Conservation (phyloP, 1,284 basidiomycete genomes). For the Xanthoconium separans region DNA sequence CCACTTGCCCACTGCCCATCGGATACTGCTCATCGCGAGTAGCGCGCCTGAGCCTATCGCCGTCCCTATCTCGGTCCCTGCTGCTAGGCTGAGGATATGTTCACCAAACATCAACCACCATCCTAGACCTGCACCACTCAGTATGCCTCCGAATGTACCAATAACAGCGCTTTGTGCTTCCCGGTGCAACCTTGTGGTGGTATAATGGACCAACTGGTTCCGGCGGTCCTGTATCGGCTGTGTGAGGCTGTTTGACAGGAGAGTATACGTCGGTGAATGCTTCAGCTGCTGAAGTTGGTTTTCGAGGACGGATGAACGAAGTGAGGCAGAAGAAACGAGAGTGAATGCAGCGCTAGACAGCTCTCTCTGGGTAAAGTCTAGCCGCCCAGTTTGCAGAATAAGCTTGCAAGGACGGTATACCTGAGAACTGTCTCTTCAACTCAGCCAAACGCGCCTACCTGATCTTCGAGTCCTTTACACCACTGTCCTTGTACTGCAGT, state of each 20-base stretch:
- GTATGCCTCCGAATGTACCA: slow-evolving; percentile 47
- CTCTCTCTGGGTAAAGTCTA: slow-evolving; percentile 54
- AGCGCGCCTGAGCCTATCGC: slow-evolving; percentile 64
- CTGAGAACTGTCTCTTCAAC: not conserved
- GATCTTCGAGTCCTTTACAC: slow-evolving; percentile 64
- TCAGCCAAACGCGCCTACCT: slow-evolving; percentile 42
- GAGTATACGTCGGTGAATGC: slow-evolving; percentile 46
- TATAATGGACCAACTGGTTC: slow-evolving; percentile 54
- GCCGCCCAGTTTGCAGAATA: slow-evolving; percentile 65
- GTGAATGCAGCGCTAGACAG: slow-evolving; percentile 45
- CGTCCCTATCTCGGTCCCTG: slow-evolving; percentile 52
- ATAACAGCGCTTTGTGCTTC: slow-evolving; percentile 65
- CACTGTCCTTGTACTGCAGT: slow-evolving; percentile 55
- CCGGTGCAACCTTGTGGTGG: slow-evolving; percentile 64
- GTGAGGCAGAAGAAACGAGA: slow-evolving; percentile 38
- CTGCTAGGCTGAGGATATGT: slow-evolving; percentile 37
- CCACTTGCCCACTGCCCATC: slow-evolving; percentile 74
- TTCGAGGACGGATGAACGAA: slow-evolving; percentile 65
- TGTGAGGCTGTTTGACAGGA: slow-evolving; percentile 54
- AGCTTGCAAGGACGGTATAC: slow-evolving; percentile 44
- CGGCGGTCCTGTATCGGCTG: slow-evolving; percentile 56
- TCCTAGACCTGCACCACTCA: slow-evolving; percentile 46
- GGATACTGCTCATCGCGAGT: slow-evolving; percentile 49
- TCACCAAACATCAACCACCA: slow-evolving; percentile 46
- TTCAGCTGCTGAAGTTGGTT: slow-evolving; percentile 65